Evolutionary conservation across 495 filamentous ascomycete genomes (phyloP).

Genomic region (Cercophora scortea): DNA sequence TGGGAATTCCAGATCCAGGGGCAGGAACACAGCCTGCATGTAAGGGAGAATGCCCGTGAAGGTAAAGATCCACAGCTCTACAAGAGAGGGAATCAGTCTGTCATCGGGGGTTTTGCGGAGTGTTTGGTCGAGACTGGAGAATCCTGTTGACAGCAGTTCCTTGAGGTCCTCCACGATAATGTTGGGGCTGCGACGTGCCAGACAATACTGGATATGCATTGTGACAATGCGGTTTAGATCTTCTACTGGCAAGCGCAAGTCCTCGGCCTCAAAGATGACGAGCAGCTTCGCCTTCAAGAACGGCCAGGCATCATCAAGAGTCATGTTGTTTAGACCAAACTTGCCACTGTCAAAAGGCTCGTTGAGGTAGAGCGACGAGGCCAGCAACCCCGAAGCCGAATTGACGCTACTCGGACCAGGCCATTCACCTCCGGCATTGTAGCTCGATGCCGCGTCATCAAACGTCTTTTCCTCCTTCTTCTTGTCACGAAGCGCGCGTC

Average conservation of each 20-base stretch:
- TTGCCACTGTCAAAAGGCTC: conserved; percentile 42
- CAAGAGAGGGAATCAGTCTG: conserved; percentile 71
- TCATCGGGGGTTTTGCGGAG: conserved; percentile 73
- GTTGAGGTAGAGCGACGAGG: conserved; percentile 30
- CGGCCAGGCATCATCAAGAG: conserved; percentile 89
- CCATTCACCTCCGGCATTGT: conserved; percentile 37
- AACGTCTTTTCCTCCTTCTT: conserved; percentile 71
- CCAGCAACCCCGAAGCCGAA: conserved; percentile 24
- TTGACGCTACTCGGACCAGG: conserved; percentile 43
- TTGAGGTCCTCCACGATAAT: conserved; percentile 71
- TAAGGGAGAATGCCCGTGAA: conserved; percentile 88
- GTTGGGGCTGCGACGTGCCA: conserved; percentile 57
- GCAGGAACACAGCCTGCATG: conserved; percentile 92
- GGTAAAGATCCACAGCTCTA: conserved; percentile 88
- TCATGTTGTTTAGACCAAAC: conserved; percentile 73
- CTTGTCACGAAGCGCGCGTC: conserved; percentile 77
- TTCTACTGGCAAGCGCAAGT: conserved; percentile 81
- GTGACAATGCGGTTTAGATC: conserved; percentile 85
- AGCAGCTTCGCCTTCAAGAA: conserved; percentile 86
- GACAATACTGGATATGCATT: conserved; percentile 70
- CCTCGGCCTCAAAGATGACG: conserved; percentile 87
- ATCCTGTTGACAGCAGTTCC: conserved; percentile 74
- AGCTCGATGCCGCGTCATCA: conserved; percentile 30
- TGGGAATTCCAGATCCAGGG: conserved; percentile 88
- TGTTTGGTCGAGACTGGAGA: conserved; percentile 75